Evolutionary conservation across 1,284 basidiomycete genomes (phyloP), one percentile per base, ranked within the genome.

Genomic region (Porphyrellus sp.): DNA sequence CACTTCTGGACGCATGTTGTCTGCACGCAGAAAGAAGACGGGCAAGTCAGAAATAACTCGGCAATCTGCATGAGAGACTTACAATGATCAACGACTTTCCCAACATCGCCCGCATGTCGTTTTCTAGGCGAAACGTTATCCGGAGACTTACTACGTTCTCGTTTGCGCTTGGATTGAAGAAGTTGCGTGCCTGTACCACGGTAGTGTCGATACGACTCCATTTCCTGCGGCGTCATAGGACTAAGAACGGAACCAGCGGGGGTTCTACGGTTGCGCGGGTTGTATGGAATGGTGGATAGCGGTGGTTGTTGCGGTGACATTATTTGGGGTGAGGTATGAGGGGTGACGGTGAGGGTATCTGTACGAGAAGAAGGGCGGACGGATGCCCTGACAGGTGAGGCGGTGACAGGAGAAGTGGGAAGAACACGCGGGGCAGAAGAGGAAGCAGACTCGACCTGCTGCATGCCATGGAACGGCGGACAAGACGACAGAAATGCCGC

Each of bases 1-100:
- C 12, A 96, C 88, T 55, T 99, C 94, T 5, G 91, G 92, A 11
- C 97, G 84, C 39, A 85, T 80, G 69, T 99, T 99, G 73, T 99
- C 91, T 95, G 62, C 35, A 47, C 13, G 51, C 21, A 42, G 45
- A 51, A 44, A 41, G 30, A 50, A 13, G 27, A 27, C 35, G 13
- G 49, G n/a, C 3, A 31, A 28, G 24, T 55, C 20, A 56, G 41
- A 46, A 6, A 33, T 24, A 25, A 9, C 23, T 5, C 25, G 25
- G 16, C n/a, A 9, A 40, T 31, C 23, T 51, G 28, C 25, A 46
- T 3, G 51, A 49, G 51, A 52, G 21, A 77, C 83, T 64, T 62
- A 85, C 88, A 91, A 64, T 91, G 89, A 35, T 85, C 70, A 20
- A 85, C 79, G 34, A 91, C 85, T 41, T 83, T 77, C 2, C 77